Conservation (phyloP, 2,329 filamentous ascomycete genomes). For the Diaporthe australafricana region DNA sequence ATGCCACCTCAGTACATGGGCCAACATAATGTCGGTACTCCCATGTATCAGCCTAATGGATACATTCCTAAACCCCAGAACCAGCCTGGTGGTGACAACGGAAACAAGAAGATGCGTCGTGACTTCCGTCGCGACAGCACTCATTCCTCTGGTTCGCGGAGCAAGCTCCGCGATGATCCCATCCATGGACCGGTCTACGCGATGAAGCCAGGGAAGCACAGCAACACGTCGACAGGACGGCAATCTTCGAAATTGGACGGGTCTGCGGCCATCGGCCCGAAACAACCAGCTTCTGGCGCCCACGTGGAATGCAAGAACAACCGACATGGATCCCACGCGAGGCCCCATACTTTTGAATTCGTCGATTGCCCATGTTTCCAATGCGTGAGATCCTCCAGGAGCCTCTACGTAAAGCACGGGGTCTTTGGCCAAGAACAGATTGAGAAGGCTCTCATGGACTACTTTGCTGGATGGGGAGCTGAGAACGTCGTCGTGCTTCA, state of each 20-base stretch:
- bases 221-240: background rate
- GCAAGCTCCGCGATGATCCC: conserved; percentile 27
- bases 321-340: too few relatives aligned
- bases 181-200: conserved; percentile 30
- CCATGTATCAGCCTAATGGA: conserved; percentile 30
- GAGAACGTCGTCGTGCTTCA: background rate
- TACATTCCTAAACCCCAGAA: conserved; percentile 9
- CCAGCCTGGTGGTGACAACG: background rate
- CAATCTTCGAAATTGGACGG: background rate
- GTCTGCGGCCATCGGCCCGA: background rate
- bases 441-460: background rate
- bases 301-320: background rate
- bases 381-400: conserved; percentile 17
- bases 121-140: conserved; percentile 27
- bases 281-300: background rate
- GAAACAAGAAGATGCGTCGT: background rate
- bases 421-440: too few relatives aligned
- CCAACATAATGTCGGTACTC: conserved; percentile 2
- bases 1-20: background rate
- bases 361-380: conserved; percentile 23
- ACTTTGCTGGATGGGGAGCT: conserved; percentile 21
- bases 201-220: conserved; percentile 19
- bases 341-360: background rate
- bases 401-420: conserved; percentile 19
- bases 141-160: conserved; percentile 20